These are phyloP conservation scores for Coemansia sp. DNA, from an alignment of 192 early-diverging fungal species.

Conservation along the genomic window DNA sequence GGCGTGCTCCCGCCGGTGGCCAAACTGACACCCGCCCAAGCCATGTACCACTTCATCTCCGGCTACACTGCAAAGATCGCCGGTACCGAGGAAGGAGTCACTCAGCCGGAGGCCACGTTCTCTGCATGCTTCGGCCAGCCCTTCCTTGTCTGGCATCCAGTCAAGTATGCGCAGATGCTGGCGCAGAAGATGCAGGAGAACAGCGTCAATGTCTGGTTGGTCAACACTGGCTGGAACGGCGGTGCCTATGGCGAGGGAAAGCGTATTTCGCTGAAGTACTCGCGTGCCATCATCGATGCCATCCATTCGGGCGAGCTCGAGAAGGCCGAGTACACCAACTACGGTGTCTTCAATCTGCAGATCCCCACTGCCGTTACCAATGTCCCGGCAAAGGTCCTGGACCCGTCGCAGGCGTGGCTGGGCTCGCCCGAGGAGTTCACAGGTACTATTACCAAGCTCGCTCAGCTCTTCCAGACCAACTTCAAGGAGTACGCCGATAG, in stretches of 20 bases:
- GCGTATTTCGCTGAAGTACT: constrained; percentile 94
- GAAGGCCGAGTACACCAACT: constrained; percentile 80
- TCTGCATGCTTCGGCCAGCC: constrained; percentile 93
- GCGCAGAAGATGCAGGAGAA: constrained; percentile 92
- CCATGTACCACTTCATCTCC: constrained; percentile 97
- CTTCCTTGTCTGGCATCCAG: constrained; percentile 96
- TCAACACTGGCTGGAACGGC: constrained; percentile 98
- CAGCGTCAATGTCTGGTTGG: constrained; percentile 86
- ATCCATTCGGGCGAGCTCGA: constrained; percentile 93
- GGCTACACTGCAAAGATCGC: constrained; percentile 99
- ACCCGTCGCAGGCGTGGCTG: constrained; percentile 84
- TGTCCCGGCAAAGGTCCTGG: constrained; percentile 82
- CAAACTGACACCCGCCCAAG: constrained; percentile 82
- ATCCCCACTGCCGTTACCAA: constrained; percentile 78
- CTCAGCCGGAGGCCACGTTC: constrained; percentile 90
- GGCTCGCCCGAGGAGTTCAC: constrained; percentile 69
- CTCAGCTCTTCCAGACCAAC: constrained; percentile 83
- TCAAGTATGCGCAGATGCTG: constrained; percentile 94
- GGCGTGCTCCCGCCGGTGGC: constrained; percentile 93
- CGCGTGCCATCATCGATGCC: constrained; percentile 95
- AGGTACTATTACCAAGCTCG: constrained; percentile 72
- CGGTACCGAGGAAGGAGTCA: constrained; percentile 93
- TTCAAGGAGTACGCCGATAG: constrained; percentile 84
- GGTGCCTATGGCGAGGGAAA: constrained; percentile 87
- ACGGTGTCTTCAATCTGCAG: constrained; percentile 83